Conservation (phyloP, 139 green algal genomes). For the Pleodorina starrii region DNA sequence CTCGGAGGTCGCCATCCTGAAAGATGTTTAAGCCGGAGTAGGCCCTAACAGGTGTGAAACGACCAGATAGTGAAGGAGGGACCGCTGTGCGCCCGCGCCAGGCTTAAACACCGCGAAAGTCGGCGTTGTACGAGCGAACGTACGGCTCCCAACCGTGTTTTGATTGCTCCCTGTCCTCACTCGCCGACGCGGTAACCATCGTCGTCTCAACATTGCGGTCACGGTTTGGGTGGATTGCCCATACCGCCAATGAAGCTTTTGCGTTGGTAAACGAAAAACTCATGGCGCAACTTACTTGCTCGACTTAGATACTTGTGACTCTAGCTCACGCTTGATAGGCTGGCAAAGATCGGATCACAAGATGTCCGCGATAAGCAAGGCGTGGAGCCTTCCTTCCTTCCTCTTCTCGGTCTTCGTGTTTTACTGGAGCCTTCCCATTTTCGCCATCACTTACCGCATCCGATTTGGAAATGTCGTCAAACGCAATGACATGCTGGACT, state of each 20-base stretch:
- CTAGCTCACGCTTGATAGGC: too few species aligned
- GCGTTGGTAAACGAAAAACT: too few species aligned
- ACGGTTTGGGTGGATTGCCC: too few species aligned
- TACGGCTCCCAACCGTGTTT: too few species aligned
- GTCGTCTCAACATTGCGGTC: too few species aligned
- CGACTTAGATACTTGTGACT: too few species aligned
- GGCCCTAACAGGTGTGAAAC: constrained; percentile 65
- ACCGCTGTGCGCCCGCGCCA: too few species aligned
- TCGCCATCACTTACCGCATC: neutral
- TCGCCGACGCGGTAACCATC: too few species aligned
- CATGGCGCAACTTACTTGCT: too few species aligned
- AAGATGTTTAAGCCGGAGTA: constrained; percentile 79
- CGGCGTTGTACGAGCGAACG: neutral
- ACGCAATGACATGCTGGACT: constrained; percentile 42
- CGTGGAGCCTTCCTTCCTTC: constrained; percentile 16
- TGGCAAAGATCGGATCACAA: too few species aligned
- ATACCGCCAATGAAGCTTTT: too few species aligned
- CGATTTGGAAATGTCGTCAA: neutral
- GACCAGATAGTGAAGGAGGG: constrained; percentile 23
- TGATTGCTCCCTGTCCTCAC: too few species aligned
- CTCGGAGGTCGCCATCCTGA: constrained; percentile 68
- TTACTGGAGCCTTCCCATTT: constrained; percentile 41
- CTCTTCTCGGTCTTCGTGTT: constrained; percentile 38
- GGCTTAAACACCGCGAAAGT: constrained; percentile 8
- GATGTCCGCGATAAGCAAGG: neutral